Percentiles rank a stretch among this genome's conserved stretches.
Evolutionary conservation across 441 rosid genomes (phyloP).

Genomic region (Biscutella laevigata): DNA sequence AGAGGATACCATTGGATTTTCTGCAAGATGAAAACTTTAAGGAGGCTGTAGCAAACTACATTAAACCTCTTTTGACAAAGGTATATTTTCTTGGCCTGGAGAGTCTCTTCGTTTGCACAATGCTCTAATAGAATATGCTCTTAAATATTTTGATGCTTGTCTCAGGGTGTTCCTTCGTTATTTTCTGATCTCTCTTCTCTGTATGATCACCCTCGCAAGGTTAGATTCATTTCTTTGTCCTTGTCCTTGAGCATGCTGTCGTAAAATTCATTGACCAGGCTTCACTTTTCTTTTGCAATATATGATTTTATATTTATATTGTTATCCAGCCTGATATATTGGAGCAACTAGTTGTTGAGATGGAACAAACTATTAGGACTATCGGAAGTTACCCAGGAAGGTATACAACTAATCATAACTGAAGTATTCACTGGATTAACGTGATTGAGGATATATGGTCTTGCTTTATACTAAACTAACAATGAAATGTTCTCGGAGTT

Average conservation of each 20-base stretch:
- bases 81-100: conserved; percentile 27
- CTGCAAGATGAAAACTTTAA: conserved; percentile 73
- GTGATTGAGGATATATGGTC: not conserved
- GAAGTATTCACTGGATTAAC: not conserved
- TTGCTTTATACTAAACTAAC: not conserved
- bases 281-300: conserved; percentile 3
- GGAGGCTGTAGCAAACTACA: conserved; percentile 76
- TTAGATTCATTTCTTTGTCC: conserved; percentile 31
- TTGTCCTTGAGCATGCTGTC: conserved; percentile 9
- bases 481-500: not conserved
- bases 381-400: conserved; percentile 71
- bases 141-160: conserved; percentile 21
- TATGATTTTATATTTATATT: conserved; percentile 4
- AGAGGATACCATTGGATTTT: conserved; percentile 99
- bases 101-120: conserved; percentile 2
- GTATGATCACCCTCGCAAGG: conserved; percentile 83
- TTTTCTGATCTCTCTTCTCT: conserved; percentile 95
- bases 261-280: conserved; percentile 4
- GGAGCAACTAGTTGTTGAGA: conserved; percentile 75
- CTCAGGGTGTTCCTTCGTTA: conserved; percentile 93
- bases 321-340: conserved; percentile 71
- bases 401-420: conserved; percentile 33
- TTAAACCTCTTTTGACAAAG: conserved; percentile 84
- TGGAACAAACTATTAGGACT: conserved; percentile 69
- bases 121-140: conserved; percentile 1